Base-by-base conservation (phyloP, 441 rosid species). In the Euphorbia schlechtendalii region DNA sequence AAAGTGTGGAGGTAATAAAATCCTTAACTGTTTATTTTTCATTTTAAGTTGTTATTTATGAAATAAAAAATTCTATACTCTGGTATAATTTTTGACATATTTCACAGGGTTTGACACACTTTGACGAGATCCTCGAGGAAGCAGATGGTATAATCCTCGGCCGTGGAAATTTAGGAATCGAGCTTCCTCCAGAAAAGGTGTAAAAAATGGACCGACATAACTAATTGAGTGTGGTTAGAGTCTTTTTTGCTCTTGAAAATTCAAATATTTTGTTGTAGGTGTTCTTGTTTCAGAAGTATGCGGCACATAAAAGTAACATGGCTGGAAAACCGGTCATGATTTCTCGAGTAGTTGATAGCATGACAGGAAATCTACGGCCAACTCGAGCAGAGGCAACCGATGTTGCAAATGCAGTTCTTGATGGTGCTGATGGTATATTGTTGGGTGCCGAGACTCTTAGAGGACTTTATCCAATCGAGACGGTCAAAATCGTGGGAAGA, bases 321-420 rank as follows among this genome's bases (percentile, higher is more conserved):
- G 91, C 86, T 18, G 93, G 96, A 69, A 90, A 88, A 78, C 93
- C 93, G 52, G 91, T 89, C 0, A 89, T 90, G 20, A 75, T 88
- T 40, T 83, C 96, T 45, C 93, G 96, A 64, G 97, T 90, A 67
- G 97, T 88, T 54, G 97, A 90, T 82, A 88, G 97, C 73, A 90
- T 90, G 97, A 88, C 96, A 40, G 96, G 76, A 70, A 90, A 90
- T 76, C 80, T 90, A 71, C 77, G 97, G 66, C 97, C 96, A 56
- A 90, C 97, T 70, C 90, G 96, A 68, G 97, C 97, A 3, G 96
- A 90, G 77, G 97, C 97, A 36, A 88, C 96, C 4, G 97, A 90
- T 85, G 97, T 90, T 71, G 96, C 97, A 30, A 90, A 90, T 84
- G 97, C 97, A 56, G 91, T 88, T 58, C 76, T 90, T 62, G 97